phyloP scores from a whole-genome alignment of 176 grass and related monocot species.

The Musa itinerans region DNA sequence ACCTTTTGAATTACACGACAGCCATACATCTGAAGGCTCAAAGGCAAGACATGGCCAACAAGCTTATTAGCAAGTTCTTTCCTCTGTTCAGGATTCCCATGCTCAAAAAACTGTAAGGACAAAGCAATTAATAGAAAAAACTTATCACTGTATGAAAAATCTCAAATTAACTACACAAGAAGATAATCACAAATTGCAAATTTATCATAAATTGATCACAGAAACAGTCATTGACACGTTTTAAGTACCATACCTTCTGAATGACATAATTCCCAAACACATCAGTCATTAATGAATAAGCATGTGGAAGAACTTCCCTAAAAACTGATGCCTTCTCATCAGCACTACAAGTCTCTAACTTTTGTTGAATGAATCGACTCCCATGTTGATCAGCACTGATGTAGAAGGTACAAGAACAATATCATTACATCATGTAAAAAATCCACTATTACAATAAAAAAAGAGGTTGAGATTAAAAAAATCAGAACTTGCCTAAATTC shows the following conservation, averaged over 20 bases:
- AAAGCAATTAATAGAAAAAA: slow-evolving; percentile 9
- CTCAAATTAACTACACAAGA: not conserved
- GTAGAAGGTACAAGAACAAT: slow-evolving; percentile 13
- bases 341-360: slow-evolving; percentile 73
- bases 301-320: slow-evolving; percentile 79
- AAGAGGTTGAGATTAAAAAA: slow-evolving; percentile 13
- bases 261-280: slow-evolving; percentile 99
- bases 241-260: slow-evolving; percentile 64
- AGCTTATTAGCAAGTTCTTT: slow-evolving; percentile 88
- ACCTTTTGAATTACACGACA: slow-evolving; percentile 99
- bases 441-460: not conserved
- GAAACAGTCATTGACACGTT: slow-evolving; percentile 1
- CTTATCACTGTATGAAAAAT: slow-evolving; percentile 13
- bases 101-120: slow-evolving; percentile 80
- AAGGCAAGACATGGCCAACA: slow-evolving; percentile 69
- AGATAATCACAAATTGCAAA: too few relatives aligned
- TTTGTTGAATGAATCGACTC: slow-evolving; percentile 98
- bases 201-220: too few relatives aligned
- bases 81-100: slow-evolving; percentile 74
- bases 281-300: slow-evolving; percentile 80
- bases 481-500: slow-evolving; percentile 76
- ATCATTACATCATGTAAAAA: slow-evolving; percentile 8
- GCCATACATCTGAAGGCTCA: slow-evolving; percentile 99
- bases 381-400: slow-evolving; percentile 94
- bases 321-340: slow-evolving; percentile 93